Conservation (phyloP, 1,284 basidiomycete genomes). For the Volvariella volvacea region DNA sequence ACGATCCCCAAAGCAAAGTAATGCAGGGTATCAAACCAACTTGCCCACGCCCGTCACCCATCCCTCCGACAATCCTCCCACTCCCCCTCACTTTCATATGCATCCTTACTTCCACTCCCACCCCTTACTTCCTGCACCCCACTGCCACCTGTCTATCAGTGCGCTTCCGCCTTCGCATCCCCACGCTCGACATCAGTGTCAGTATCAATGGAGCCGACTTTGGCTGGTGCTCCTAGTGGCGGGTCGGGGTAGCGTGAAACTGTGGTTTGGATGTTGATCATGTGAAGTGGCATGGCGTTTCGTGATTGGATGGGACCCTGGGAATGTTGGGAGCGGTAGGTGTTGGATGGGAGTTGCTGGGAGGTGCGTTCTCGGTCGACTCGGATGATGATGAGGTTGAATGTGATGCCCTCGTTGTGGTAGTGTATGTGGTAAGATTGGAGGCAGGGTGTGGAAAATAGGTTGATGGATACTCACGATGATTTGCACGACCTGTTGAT, state of each 20-base stretch:
- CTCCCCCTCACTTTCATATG: too few species aligned
- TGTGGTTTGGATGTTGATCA: conserved; percentile 23
- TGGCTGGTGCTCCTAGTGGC: too few species aligned
- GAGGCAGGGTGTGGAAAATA: conserved; percentile 4
- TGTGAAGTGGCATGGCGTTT: conserved; percentile 15
- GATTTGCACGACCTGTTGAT: conserved; percentile 24
- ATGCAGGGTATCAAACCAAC: too few species aligned
- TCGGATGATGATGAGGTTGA: conserved; percentile 30
- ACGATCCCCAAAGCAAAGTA: too few species aligned
- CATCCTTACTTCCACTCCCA: too few species aligned
- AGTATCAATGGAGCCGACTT: too few species aligned
- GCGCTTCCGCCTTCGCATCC: too few species aligned
- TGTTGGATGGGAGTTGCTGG: conserved; percentile 7
- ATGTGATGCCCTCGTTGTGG: conserved; percentile 24
- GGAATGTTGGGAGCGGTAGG: conserved; percentile 8
- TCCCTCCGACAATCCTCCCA: too few species aligned
- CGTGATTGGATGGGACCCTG: background rate
- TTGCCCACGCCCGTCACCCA: too few species aligned
- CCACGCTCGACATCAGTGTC: too few species aligned
- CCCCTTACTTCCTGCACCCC: too few species aligned
- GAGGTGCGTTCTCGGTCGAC: conserved; percentile 17
- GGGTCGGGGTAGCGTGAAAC: conserved; percentile 16
- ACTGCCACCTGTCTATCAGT: too few species aligned
- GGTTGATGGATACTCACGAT: conserved; percentile 17
- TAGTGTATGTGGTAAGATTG: background rate